These are phyloP conservation scores for Tardiomyces depauwii DNA, from an alignment of 1,139 yeast genomes.

Conservation along the genomic window DNA sequence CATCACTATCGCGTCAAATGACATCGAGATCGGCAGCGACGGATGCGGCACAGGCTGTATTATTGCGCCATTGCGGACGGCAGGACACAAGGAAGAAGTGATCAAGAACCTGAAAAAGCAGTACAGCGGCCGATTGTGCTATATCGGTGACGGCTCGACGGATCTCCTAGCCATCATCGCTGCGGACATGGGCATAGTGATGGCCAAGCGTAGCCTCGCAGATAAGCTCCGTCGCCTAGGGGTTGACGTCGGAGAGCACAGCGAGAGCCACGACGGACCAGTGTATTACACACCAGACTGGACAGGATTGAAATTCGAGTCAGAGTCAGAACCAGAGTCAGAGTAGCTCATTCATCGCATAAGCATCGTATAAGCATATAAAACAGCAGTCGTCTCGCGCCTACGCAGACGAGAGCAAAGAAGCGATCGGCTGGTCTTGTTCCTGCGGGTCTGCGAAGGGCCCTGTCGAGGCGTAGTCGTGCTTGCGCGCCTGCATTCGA, in stretches of 20 bases:
- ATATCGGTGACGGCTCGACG: constrained; percentile 58
- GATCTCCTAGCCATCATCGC: constrained; percentile 45
- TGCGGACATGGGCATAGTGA: constrained; percentile 40
- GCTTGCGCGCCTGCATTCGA: not conserved
- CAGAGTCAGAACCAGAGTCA: no score
- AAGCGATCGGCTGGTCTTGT: not conserved
- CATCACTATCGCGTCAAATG: constrained; percentile 30
- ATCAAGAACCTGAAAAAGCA: constrained; percentile 17
- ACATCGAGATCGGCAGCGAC: constrained; percentile 31
- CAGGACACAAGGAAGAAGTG: constrained; percentile 39
- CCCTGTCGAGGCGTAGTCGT: not conserved
- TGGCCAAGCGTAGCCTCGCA: constrained; percentile 23
- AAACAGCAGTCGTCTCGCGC: no score
- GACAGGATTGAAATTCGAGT: not conserved
- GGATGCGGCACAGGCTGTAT: constrained; percentile 10
- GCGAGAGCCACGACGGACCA: not conserved
- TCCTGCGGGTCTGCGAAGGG: not conserved
- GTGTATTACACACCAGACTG: not conserved
- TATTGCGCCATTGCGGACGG: constrained; percentile 35
- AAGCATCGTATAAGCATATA: not conserved
- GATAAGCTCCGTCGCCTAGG: not conserved
- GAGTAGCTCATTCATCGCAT: not conserved
- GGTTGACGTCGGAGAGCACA: not conserved
- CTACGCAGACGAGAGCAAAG: not conserved
- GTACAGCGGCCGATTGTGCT: constrained; percentile 23